Conservation (phyloP, 75 land plant species). For the Selaginella tamariscina region DNA sequence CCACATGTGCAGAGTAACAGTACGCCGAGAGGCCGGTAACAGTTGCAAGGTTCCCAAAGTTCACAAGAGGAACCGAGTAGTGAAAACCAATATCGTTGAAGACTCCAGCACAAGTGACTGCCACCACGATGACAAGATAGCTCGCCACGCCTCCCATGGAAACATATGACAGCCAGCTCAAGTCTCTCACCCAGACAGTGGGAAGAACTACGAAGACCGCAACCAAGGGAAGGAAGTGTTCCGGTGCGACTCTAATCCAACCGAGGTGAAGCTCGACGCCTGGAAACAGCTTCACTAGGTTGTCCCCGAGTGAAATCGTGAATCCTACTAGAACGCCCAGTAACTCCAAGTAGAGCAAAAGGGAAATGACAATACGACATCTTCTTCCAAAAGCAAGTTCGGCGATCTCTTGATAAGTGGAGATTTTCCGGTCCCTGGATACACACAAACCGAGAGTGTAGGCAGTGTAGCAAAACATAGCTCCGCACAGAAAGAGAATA, state of each 20-base stretch:
- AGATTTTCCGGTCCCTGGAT: slow-evolving; percentile 20
- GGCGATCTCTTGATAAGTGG: slow-evolving; percentile 48
- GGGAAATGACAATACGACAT: slow-evolving; percentile 31
- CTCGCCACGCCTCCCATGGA: too few relatives aligned
- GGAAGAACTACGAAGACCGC: slow-evolving; percentile 64
- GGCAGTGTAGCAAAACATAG: slow-evolving; percentile 33
- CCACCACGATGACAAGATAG: slow-evolving; percentile 37
- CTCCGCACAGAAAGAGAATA: slow-evolving; percentile 28
- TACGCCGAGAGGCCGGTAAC: slow-evolving; percentile 57
- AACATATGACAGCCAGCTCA: slow-evolving; percentile 63
- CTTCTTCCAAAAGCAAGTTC: slow-evolving; percentile 38
- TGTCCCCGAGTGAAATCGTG: slow-evolving; percentile 67
- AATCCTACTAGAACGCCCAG: slow-evolving; percentile 54
- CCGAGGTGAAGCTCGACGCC: background rate
- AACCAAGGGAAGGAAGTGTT: slow-evolving; percentile 47
- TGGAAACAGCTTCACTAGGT: slow-evolving; percentile 32
- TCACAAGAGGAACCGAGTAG: slow-evolving; percentile 34
- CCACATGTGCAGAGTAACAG: slow-evolving; percentile 56
- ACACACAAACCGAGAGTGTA: slow-evolving; percentile 47
- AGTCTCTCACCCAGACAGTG: slow-evolving; percentile 74
- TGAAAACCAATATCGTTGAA: slow-evolving; percentile 36
- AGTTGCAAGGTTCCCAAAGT: slow-evolving; percentile 33
- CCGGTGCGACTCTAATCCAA: slow-evolving; percentile 22
- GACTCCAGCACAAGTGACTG: slow-evolving; percentile 34
- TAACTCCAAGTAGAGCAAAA: slow-evolving; percentile 54